Evolutionary conservation across 441 rosid species (phyloP).

Genomic region (Populus hybrid): DNA sequence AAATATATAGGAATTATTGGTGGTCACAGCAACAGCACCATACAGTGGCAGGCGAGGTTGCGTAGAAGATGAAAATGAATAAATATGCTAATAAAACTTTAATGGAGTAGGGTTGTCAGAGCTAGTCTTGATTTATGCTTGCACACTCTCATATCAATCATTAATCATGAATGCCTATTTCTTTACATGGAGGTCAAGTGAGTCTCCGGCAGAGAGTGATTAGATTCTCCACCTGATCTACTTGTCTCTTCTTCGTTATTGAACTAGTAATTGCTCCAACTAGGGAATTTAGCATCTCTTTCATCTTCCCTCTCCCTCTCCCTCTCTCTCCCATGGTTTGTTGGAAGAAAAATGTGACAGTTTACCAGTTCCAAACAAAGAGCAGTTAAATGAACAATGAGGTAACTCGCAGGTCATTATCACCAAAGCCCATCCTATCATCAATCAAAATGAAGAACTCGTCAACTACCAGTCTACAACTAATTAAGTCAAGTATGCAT

Average conservation of each 20-base stretch:
- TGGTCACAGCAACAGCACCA: slow-evolving; percentile 20
- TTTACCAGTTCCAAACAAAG: background rate
- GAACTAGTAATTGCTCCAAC: slow-evolving; percentile 11
- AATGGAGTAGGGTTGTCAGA: background rate
- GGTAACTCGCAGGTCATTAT: background rate
- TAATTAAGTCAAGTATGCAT: slow-evolving; percentile 16
- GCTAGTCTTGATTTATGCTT: slow-evolving; percentile 6
- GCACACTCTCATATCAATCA: slow-evolving; percentile 16
- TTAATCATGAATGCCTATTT: slow-evolving; percentile 28
- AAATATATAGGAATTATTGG: slow-evolving; percentile 34
- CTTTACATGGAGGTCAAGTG: slow-evolving; percentile 15
- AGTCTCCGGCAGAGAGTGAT: slow-evolving; percentile 1
- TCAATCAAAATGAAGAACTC: background rate
- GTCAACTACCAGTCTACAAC: slow-evolving; percentile 37
- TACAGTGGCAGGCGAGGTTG: slow-evolving; percentile 15
- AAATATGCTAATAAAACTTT: slow-evolving; percentile 14
- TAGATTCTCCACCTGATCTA: background rate
- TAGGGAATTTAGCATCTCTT: slow-evolving; percentile 6
- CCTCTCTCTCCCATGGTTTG: background rate
- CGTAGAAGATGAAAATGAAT: slow-evolving; percentile 7
- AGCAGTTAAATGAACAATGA: background rate
- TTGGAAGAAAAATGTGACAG: background rate
- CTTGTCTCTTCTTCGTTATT: slow-evolving; percentile 31
- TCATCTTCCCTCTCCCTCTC: background rate
- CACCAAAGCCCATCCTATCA: background rate